Evolutionary conservation across 1,284 basidiomycete genomes (phyloP).

Genomic region (Cutaneotrichosporon cyanovorans): DNA sequence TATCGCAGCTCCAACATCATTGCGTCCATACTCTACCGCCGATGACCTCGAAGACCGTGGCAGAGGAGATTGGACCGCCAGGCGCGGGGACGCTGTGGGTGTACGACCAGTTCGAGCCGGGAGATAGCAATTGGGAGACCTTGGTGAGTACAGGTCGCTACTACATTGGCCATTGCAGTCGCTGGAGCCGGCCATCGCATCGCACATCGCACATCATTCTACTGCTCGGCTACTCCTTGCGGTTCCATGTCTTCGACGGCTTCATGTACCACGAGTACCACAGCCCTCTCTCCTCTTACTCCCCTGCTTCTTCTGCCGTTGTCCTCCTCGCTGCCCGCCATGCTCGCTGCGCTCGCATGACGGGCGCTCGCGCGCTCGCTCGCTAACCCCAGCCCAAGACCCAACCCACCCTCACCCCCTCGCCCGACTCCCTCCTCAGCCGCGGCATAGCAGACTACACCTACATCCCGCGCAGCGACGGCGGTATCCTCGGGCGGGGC

Average conservation of each 20-base stretch:
- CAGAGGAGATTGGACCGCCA: conserved; percentile 27
- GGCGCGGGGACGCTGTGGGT: conserved; percentile 37
- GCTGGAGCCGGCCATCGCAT: no score
- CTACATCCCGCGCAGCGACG: conserved; percentile 27
- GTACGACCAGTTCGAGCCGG: conserved; percentile 12
- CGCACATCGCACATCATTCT: no score
- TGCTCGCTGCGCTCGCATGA: no score
- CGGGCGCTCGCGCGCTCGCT: neutral
- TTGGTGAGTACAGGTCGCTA: conserved; percentile 18
- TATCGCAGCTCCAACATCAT: no score
- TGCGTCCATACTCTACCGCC: neutral
- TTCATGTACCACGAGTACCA: no score
- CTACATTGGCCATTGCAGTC: neutral
- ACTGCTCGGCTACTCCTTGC: no score
- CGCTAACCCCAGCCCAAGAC: conserved; percentile 13
- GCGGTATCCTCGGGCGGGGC: conserved; percentile 46
- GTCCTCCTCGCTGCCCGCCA: no score
- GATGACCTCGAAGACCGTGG: conserved; percentile 9
- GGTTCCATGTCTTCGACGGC: no score
- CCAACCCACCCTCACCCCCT: conserved; percentile 14
- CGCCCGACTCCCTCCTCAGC: conserved; percentile 41
- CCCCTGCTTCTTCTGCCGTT: no score
- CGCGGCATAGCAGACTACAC: conserved; percentile 47
- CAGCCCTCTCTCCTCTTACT: no score
- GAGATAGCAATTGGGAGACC: conserved; percentile 11